These are phyloP conservation scores for Colletotrichum sp. DNA, from an alignment of 2,329 filamentous ascomycete species.

Conservation along the genomic window DNA sequence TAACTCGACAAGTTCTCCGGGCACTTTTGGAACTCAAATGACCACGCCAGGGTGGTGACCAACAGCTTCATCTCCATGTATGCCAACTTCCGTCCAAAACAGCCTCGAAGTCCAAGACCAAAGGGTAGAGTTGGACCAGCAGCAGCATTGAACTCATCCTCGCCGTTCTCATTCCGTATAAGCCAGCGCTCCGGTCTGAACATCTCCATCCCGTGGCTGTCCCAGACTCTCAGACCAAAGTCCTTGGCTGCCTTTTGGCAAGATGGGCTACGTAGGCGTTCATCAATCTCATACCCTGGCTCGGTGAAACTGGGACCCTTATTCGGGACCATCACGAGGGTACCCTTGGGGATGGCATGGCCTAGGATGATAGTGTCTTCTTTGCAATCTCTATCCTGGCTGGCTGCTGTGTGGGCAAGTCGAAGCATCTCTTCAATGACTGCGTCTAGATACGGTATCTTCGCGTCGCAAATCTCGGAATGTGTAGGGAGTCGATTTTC, in stretches of 20 bases:
- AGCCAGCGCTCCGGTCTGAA: constrained; percentile 27
- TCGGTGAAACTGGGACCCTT: constrained; percentile 1
- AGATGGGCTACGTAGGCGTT: constrained; percentile 20
- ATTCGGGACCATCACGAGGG: constrained; percentile 7
- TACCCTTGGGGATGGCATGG: constrained; percentile 30
- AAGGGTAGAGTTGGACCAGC: constrained; percentile 30
- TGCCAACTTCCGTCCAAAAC: constrained; percentile 31
- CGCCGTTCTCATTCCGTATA: neutral
- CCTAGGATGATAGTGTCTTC: constrained; percentile 29
- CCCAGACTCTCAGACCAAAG: neutral
- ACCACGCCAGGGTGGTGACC: constrained; percentile 29
- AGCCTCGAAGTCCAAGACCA: constrained; percentile 26
- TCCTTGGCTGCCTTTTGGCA: neutral
- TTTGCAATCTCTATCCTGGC: constrained; percentile 25
- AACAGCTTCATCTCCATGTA: constrained; percentile 32
- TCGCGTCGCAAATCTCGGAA: constrained; percentile 23
- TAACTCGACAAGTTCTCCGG: neutral
- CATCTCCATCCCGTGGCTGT: neutral
- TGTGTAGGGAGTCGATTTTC: constrained; percentile 24
- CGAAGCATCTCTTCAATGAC: constrained; percentile 33
- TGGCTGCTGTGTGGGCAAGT: constrained; percentile 22
- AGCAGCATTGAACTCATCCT: constrained; percentile 24
- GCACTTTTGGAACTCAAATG: constrained; percentile 25
- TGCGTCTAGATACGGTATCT: constrained; percentile 31
- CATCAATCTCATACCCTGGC: neutral